Evolutionary conservation across 352 stramenopile species (phyloP), one percentile per base, ranked within the genome.

Genomic region (Blastocystis hominis): DNA sequence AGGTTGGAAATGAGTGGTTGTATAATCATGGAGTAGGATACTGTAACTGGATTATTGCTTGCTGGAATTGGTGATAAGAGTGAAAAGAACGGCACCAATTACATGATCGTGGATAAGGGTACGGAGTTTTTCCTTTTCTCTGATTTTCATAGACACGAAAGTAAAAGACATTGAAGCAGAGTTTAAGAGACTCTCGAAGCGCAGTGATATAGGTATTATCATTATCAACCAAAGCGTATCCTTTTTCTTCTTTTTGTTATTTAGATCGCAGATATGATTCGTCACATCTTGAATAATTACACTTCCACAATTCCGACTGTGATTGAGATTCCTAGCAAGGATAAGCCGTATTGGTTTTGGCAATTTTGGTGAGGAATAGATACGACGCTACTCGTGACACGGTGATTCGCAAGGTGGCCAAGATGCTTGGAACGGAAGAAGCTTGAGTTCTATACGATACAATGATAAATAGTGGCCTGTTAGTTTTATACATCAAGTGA

Each of bases 271-370:
- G 76, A 86, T 86, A 76, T 76, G 63, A 86, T 86, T 20, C 76
- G 76, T 55, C 76, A 80, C 47, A 59, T 86, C 38, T 34, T 86
- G 13, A 86, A 80, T 86, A 17, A 72, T 17, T 77, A 86, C 63
- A 70, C 78, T n/a, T 30, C 30, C 17, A 70, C 76, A 10, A 76
- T 86, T 76, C 76, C 76, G 5, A 86, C 76, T 76, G 44, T 86
- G 30, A 76, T 86, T 76, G 76, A 86, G 63, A 86, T 86, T 86
- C 76, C 76, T 30, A 86, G 59, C 17, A 86, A 86, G 63, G 76
- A 86, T 75, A 86, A 86, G 63, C 76, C 76, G 76, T 86, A 86
- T 36, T 20, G 1, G 2, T 10, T 61, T 24, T 86, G 10, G 24
- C 44, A 24, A 6, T 24, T 80, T 9, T 15, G 30, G 9, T 3